These are phyloP conservation scores for Tricholoma matsutake DNA, from an alignment of 768 basidiomycete species.

Conservation along the genomic window DNA sequence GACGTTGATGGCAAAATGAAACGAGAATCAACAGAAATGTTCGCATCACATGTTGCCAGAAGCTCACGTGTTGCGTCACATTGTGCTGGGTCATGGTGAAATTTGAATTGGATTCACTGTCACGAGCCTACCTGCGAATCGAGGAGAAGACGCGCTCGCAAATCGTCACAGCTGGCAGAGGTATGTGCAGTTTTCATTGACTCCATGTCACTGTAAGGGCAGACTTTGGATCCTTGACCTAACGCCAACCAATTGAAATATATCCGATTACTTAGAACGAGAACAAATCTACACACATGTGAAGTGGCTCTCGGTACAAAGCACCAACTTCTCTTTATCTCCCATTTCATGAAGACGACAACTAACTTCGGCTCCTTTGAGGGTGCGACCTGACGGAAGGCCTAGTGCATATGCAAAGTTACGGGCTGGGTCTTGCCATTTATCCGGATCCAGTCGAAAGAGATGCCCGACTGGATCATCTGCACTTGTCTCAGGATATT, in stretches of 20 bases:
- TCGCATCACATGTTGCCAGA: no score
- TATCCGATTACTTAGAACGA: neutral
- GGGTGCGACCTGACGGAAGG: slow-evolving; percentile 7
- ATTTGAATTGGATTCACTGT: no score
- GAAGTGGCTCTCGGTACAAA: slow-evolving; percentile 12
- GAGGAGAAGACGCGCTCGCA: no score
- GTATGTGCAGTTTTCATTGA: slow-evolving; percentile 6
- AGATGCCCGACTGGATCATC: slow-evolving; percentile 9
- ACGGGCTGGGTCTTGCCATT: slow-evolving; percentile 10
- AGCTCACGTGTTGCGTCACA: neutral
- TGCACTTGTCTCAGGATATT: no score
- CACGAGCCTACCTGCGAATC: no score
- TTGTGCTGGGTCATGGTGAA: neutral
- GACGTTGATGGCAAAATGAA: neutral
- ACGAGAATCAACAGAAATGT: neutral
- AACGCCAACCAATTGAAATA: neutral
- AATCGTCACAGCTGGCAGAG: slow-evolving; percentile 6
- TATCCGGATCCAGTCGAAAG: slow-evolving; percentile 4
- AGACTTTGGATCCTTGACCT: slow-evolving; percentile 19
- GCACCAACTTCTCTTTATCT: slow-evolving; percentile 5
- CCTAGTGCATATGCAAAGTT: slow-evolving; percentile 16
- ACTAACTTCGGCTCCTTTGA: slow-evolving; percentile 3
- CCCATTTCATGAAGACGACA: slow-evolving; percentile 2
- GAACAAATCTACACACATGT: slow-evolving; percentile 14
- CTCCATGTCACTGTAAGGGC: slow-evolving; percentile 9